Percentiles rank a stretch among this genome's conserved stretches.
These are phyloP conservation scores for Emergomyces pasteurianus DNA, from an alignment of 2,329 filamentous ascomycete genomes.

Conservation along the genomic window DNA sequence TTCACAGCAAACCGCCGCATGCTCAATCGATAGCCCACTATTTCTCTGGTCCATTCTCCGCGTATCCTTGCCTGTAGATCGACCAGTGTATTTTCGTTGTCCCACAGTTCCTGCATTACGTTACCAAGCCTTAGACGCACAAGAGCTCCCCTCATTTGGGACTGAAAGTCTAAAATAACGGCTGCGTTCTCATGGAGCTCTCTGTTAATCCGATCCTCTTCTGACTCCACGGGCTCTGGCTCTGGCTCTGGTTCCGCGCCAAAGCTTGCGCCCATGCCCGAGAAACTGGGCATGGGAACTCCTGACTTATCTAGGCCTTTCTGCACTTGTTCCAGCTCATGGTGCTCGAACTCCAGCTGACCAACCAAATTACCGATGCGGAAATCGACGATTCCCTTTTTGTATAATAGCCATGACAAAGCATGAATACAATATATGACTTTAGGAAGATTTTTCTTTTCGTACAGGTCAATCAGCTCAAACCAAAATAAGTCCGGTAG, in stretches of 20 bases:
- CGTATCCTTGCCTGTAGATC: slow-evolving; percentile 79
- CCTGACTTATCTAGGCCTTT: slow-evolving; percentile 94
- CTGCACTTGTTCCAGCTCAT: slow-evolving; percentile 93
- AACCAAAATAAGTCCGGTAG: slow-evolving; percentile 93
- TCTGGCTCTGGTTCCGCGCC: slow-evolving; percentile 70
- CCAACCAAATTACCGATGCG: slow-evolving; percentile 93
- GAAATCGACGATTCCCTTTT: slow-evolving; percentile 89
- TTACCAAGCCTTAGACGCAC: slow-evolving; percentile 64
- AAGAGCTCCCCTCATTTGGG: slow-evolving; percentile 72
- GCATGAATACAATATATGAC: slow-evolving; percentile 99
- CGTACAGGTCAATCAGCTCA: slow-evolving; percentile 92
- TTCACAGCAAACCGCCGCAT: slow-evolving; percentile 72
- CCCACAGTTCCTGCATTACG: slow-evolving; percentile 83
- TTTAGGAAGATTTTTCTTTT: slow-evolving; percentile 99
- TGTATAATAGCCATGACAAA: slow-evolving; percentile 90
- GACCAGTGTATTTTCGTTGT: slow-evolving; percentile 62
- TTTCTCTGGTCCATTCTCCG: slow-evolving; percentile 75
- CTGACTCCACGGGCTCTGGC: slow-evolving; percentile 64
- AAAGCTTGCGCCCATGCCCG: slow-evolving; percentile 93
- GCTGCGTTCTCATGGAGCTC: slow-evolving; percentile 68
- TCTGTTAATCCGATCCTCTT: slow-evolving; percentile 75
- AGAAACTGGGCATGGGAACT: slow-evolving; percentile 92
- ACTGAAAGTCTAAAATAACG: slow-evolving; percentile 67
- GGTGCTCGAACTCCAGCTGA: slow-evolving; percentile 92
- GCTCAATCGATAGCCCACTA: slow-evolving; percentile 66